phyloP scores from a whole-genome alignment of 1,284 basidiomycete genomes.

The Cryptococcus amylolentus region DNA sequence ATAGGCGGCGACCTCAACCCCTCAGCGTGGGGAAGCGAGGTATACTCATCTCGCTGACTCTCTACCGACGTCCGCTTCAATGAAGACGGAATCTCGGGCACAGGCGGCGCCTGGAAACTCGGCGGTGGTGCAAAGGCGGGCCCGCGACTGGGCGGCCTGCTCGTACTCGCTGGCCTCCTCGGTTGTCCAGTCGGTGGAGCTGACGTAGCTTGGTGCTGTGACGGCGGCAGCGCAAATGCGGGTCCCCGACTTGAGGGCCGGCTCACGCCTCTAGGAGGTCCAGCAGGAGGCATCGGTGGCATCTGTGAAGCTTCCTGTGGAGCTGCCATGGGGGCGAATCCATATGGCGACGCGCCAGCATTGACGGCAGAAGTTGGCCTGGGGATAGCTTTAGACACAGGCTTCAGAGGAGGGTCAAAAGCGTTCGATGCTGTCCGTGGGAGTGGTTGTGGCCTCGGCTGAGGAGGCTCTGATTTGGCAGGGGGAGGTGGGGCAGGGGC shows the following conservation, averaged over 20 bases:
- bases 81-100: too few species aligned
- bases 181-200: slow-evolving; percentile 31
- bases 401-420: slow-evolving; percentile 45
- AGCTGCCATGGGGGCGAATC: slow-evolving; percentile 7
- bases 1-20: too few species aligned
- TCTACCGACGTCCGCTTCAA: too few species aligned
- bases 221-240: not conserved
- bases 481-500: slow-evolving; percentile 2
- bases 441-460: slow-evolving; percentile 13
- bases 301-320: slow-evolving; percentile 3
- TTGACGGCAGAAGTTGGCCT: slow-evolving; percentile 21
- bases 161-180: slow-evolving; percentile 16
- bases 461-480: slow-evolving; percentile 18
- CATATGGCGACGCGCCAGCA: slow-evolving; percentile 10
- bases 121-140: slow-evolving; percentile 16
- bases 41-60: too few species aligned
- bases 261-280: slow-evolving; percentile 3
- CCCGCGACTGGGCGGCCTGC: slow-evolving; percentile 9
- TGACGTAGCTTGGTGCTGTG: not conserved
- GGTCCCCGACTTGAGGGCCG: slow-evolving; percentile 8
- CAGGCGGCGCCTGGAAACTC: too few species aligned
- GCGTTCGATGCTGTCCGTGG: slow-evolving; percentile 40
- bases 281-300: slow-evolving; percentile 11
- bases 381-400: slow-evolving; percentile 37
- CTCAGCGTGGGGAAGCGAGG: too few species aligned